phyloP scores from a whole-genome alignment of 768 basidiomycete genomes.

The Boletus subcaerulescens region DNA sequence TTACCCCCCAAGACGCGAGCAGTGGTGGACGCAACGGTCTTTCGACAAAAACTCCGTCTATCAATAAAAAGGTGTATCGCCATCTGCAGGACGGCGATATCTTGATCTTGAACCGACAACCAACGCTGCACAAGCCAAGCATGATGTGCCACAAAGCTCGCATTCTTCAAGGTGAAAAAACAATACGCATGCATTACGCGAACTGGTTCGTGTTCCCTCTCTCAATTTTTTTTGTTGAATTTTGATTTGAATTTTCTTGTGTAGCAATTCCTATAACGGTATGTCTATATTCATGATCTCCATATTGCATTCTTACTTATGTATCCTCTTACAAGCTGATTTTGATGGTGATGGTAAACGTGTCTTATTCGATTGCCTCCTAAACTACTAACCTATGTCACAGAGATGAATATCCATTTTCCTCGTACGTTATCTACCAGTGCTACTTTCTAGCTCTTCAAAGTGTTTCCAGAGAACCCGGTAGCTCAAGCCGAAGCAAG shows the following conservation, averaged over 20 bases:
- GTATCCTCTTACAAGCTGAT: constrained; percentile 52
- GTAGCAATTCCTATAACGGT: constrained; percentile 97
- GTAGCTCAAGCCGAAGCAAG: constrained; percentile 92
- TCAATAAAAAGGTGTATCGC: constrained; percentile 97
- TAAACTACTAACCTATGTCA: constrained; percentile 4
- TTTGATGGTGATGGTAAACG: constrained; percentile 86
- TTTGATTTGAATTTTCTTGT: constrained; percentile 14
- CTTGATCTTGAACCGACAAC: constrained; percentile 94
- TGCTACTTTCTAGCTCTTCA: not conserved
- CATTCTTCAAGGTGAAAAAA: constrained; percentile 93
- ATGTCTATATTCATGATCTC: constrained; percentile 27
- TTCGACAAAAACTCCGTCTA: constrained; percentile 69
- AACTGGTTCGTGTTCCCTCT: constrained; percentile 70
- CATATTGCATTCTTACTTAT: constrained; percentile 4
- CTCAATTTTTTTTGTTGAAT: not conserved
- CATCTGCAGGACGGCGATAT: constrained; percentile 95
- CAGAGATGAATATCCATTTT: constrained; percentile 99
- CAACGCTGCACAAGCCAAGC: constrained; percentile 96
- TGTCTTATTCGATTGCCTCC: not conserved
- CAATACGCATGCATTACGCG: constrained; percentile 99
- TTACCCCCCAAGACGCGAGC: constrained; percentile 81
- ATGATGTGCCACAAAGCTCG: constrained; percentile 99
- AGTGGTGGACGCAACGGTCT: constrained; percentile 50
- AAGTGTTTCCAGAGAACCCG: constrained; percentile 68
- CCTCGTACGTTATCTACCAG: constrained; percentile 62